Evolutionary conservation across 2,329 filamentous ascomycete genomes (phyloP).

Genomic region (Aspergillus tanneri): DNA sequence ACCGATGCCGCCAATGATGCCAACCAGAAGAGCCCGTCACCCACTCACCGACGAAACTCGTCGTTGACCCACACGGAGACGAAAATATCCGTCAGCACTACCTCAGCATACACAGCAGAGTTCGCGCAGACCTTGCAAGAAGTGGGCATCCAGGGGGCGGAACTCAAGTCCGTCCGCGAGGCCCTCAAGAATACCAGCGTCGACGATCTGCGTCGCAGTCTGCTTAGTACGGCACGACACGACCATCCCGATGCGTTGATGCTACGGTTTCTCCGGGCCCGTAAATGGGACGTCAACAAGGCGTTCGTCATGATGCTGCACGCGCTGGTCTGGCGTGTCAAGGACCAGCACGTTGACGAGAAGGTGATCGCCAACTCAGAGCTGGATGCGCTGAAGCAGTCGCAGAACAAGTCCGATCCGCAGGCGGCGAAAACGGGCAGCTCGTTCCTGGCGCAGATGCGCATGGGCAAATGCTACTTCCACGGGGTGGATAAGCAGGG

Average conservation of each 20-base stretch:
- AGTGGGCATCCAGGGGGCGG: slow-evolving; percentile 20
- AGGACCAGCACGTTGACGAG: slow-evolving; percentile 80
- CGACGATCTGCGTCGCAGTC: slow-evolving; percentile 70
- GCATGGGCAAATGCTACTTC: slow-evolving; percentile 86
- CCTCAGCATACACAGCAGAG: slow-evolving; percentile 21
- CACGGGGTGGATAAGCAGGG: slow-evolving; percentile 81
- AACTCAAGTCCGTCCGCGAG: slow-evolving; percentile 77
- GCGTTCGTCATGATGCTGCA: slow-evolving; percentile 88
- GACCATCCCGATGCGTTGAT: slow-evolving; percentile 85
- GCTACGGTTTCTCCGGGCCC: slow-evolving; percentile 75
- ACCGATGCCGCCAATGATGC: slow-evolving; percentile 43
- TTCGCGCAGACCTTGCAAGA: slow-evolving; percentile 21
- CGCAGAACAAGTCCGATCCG: slow-evolving; percentile 54
- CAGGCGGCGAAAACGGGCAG: slow-evolving; percentile 63
- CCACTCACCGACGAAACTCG: slow-evolving; percentile 38
- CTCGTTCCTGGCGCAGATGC: slow-evolving; percentile 78
- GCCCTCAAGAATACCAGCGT: slow-evolving; percentile 72
- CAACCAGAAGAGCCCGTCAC: slow-evolving; percentile 25
- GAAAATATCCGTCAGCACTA: slow-evolving; percentile 65
- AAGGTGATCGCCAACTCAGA: slow-evolving; percentile 78
- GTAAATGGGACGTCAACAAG: slow-evolving; percentile 90
- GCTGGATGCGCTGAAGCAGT: slow-evolving; percentile 58
- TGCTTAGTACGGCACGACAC: slow-evolving; percentile 90
- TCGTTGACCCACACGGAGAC: slow-evolving; percentile 39
- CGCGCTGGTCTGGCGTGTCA: slow-evolving; percentile 82